phyloP scores from a whole-genome alignment of 192 early-diverging fungal species.

The Backusella circina region DNA sequence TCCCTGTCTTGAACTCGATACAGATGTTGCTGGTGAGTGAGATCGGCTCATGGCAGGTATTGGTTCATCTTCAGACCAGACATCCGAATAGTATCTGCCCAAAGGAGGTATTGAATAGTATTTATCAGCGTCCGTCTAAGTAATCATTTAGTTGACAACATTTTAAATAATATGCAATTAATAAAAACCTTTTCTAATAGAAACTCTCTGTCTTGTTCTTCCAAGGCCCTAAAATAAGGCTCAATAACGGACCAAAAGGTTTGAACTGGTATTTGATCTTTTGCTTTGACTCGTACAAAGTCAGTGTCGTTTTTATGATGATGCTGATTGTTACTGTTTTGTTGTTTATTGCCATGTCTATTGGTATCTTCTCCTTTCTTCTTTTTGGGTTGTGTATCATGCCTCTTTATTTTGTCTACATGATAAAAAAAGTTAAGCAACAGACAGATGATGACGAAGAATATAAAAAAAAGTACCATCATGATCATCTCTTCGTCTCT shows the following conservation, averaged over 20 bases:
- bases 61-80: slow-evolving; percentile 63
- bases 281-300: slow-evolving; percentile 29
- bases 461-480: not conserved
- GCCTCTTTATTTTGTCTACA: not conserved
- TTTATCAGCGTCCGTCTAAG: slow-evolving; percentile 45
- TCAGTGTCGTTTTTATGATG: too few relatives aligned
- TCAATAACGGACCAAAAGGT: slow-evolving; percentile 82
- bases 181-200: slow-evolving; percentile 61
- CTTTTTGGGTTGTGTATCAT: not conserved
- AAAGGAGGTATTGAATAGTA: slow-evolving; percentile 71
- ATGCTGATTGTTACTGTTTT: not conserved
- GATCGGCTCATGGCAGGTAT: slow-evolving; percentile 27
- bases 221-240: slow-evolving; percentile 77
- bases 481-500: slow-evolving; percentile 11
- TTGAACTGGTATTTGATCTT: slow-evolving; percentile 77
- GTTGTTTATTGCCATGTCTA: not conserved
- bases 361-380: slow-evolving; percentile 7
- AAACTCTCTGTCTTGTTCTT: slow-evolving; percentile 74
- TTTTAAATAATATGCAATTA: slow-evolving; percentile 30
- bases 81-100: slow-evolving; percentile 66
- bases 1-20: not conserved
- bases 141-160: slow-evolving; percentile 56
- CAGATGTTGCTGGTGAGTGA: not conserved
- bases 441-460: not conserved
- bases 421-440: not conserved